Evolutionary conservation across 139 green algal genomes (phyloP), one percentile per base, ranked within the genome.

Genomic region (Axilococcus clingmanii): DNA sequence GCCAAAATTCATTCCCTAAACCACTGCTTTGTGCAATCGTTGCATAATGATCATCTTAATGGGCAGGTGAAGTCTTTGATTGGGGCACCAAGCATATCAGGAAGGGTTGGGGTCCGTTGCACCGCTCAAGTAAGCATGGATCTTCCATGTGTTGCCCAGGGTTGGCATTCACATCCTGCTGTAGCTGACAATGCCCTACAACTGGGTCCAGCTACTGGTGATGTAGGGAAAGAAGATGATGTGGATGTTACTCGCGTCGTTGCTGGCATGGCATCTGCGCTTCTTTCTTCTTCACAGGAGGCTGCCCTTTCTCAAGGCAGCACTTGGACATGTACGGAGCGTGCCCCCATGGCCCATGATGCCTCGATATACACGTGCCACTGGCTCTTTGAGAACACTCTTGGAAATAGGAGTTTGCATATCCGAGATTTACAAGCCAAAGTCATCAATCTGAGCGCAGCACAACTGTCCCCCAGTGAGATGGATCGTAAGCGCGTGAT

Each of bases 161-260:
- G 52, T 48, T 69, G 48, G 41, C 16, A 63, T 15, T 36, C 30
- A 5, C 61, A 75, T 50, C 66, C 66, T 0, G 66, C 60, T 1
- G 27, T 65, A 3, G 30, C 28, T 7, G 67, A 76, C 33, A 46
- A 38, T 34, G 51, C 56, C 20, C 51, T 76, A 28, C 67, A 76
- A 29, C 45, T 72, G n/a, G 67, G 61, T 3, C 49, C 66, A 5
- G 55, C 47, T 4, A 52, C 43, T 4, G 57, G 35, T 14, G 50
- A 61, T 35, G 58, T 52, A 12, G 35, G 32, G 14, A 38, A 34
- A 35, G 46, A 59, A 24, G 36, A 41, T 35, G 27, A 35, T 50
- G 33, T 44, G 3, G 32, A 27, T 19, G 35, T 32, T 3, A 66
- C 57, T 1, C 36, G 47, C 17, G 57, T 66, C 3, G 48, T 66